Evolutionary conservation across 2,329 filamentous ascomycete species (phyloP).

Genomic region (Fusarium sp.): DNA sequence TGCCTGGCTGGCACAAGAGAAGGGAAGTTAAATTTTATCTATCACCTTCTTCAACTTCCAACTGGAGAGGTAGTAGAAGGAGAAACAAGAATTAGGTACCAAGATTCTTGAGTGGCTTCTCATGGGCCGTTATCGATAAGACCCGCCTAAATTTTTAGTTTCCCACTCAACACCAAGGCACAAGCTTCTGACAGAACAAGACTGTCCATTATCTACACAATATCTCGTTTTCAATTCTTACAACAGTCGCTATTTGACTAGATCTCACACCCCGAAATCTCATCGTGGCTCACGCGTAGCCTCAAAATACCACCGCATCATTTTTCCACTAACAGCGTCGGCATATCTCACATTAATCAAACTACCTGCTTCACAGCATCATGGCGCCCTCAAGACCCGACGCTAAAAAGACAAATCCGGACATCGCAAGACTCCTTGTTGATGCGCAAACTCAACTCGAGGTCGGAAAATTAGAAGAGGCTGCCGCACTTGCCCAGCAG

Average conservation of each 20-base stretch:
- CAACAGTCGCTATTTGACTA: background rate
- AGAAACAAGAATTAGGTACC: background rate
- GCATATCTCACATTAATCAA: background rate
- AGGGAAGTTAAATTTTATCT: background rate
- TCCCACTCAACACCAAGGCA: constrained; percentile 40
- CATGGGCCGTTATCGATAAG: constrained; percentile 49
- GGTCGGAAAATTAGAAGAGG: constrained; percentile 57
- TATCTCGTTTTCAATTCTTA: constrained; percentile 6
- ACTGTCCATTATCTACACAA: constrained; percentile 3
- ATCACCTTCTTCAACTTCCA: background rate
- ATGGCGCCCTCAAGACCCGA: constrained; percentile 59
- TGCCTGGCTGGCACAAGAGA: background rate
- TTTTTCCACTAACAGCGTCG: background rate
- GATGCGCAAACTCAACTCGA: constrained; percentile 58
- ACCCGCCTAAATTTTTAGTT: constrained; percentile 47
- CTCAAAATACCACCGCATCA: background rate
- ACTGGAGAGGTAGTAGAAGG: background rate
- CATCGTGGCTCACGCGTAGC: background rate
- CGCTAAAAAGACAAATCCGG: constrained; percentile 52
- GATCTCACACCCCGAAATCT: background rate
- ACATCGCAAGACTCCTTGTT: constrained; percentile 50
- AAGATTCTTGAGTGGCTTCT: background rate
- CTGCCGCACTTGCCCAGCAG: constrained; percentile 54
- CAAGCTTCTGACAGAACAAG: constrained; percentile 36
- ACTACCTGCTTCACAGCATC: constrained; percentile 24